Base-by-base conservation (phyloP, 495 filamentous ascomycete species). In the Penicillium coffeae region DNA sequence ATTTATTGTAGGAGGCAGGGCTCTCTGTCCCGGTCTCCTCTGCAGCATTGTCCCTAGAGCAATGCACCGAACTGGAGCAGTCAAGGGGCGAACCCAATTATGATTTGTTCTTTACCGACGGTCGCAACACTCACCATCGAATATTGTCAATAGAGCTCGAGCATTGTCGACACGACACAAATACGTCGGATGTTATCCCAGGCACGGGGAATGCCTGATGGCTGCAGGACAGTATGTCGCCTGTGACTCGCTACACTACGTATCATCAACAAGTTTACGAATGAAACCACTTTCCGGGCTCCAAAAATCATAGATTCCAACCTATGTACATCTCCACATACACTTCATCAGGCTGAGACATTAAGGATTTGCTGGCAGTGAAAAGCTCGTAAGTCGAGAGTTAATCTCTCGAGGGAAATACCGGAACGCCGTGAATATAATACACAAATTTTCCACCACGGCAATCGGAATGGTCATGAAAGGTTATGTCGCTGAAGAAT, bases 1-100 rank as follows among this genome's bases (percentile, higher is more conserved):
- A 65, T 83, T 93, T 94, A 91, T 95, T 92, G 90, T 96, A 86
- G 90, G 87, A 80, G 74, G 74, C 67, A 73, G 68, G 69, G 69
- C 27, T 42, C 14, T 45, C 54, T 41, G 45, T 76, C 73, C 71
- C 59, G 67, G 57, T 69, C 60, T 82, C 78, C 83, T 82, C 83
- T 86, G 70, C 74, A 79, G 75, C 70, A 74, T 80, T 38, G 75
- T 65, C 70, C 77, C 78, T 56, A 84, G 81, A 85, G 54, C 63
- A 76, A 56, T 62, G 81, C 80, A 64, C 75, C 80, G 80, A 84
- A 80, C 79, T 86, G 83, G 83, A 85, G 76, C 76, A 64, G 68
- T 74, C 68, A 73, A 84, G 73, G 73, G 71, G 15, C 18, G 18
- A 52, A 48, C 56, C 72, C 56, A 27, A 77, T 79, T 73, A 80